phyloP scores from a whole-genome alignment of 768 basidiomycete species.

The Coprinopsis cinerea region DNA sequence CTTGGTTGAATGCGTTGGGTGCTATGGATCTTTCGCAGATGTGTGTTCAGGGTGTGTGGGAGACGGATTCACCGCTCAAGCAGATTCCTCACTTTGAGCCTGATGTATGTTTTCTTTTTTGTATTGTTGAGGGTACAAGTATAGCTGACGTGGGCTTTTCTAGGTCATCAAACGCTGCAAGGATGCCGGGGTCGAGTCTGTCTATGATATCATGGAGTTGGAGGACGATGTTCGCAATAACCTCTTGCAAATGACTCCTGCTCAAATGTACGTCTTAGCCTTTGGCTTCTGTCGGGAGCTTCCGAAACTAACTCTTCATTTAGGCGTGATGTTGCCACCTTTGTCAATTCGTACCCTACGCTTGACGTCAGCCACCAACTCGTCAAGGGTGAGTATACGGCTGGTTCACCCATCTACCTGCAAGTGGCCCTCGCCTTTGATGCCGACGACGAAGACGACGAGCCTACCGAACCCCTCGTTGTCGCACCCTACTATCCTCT shows the following conservation, averaged over 20 bases:
- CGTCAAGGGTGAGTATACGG: constrained; percentile 81
- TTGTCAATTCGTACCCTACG: constrained; percentile 97
- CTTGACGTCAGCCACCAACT: constrained; percentile 86
- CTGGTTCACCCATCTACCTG: constrained; percentile 77
- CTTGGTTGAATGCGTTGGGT: constrained; percentile 88
- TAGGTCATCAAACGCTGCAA: constrained; percentile 84
- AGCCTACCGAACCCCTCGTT: constrained; percentile 70
- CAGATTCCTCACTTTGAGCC: constrained; percentile 96
- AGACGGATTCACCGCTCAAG: constrained; percentile 89
- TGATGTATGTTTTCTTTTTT: constrained; percentile 46
- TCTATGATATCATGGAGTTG: constrained; percentile 98
- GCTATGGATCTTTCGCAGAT: constrained; percentile 99
- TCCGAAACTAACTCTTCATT: constrained; percentile 13
- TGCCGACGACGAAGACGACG: constrained; percentile 79
- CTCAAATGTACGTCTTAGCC: constrained; percentile 71
- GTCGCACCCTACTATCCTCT: constrained; percentile 92
- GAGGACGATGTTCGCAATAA: constrained; percentile 85
- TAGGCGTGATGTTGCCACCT: constrained; percentile 91
- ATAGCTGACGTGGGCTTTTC: constrained; percentile 1
- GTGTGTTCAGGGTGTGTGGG: constrained; percentile 98
- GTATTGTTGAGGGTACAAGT: not conserved
- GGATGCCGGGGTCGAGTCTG: constrained; percentile 73
- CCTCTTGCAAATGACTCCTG: constrained; percentile 76
- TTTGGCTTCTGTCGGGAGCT: not conserved
- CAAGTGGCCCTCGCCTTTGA: constrained; percentile 79